Evolutionary conservation across 1,284 basidiomycete genomes (phyloP).

Genomic region (Pascua guehoae): DNA sequence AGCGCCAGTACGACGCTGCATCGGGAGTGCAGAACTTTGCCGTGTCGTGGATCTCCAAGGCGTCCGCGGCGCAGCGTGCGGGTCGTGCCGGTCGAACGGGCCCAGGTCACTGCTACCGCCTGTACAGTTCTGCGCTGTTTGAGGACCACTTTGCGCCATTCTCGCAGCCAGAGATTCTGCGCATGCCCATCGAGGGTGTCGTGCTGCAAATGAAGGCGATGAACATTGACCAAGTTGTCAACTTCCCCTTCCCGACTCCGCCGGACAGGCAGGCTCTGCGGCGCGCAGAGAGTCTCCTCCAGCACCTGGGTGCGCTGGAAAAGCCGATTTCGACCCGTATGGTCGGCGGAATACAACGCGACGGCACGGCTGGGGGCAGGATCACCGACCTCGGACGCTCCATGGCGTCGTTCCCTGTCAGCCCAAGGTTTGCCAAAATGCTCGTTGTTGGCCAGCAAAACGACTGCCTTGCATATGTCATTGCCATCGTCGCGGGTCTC

Average conservation of each 20-base stretch:
- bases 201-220: slow-evolving; percentile 99
- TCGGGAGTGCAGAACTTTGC: slow-evolving; percentile 69
- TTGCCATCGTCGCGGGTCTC: slow-evolving; percentile 85
- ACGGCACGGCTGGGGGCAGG: slow-evolving; percentile 54
- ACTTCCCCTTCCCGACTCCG: slow-evolving; percentile 97
- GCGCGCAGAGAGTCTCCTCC: slow-evolving; percentile 78
- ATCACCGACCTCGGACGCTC: slow-evolving; percentile 84
- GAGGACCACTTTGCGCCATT: slow-evolving; percentile 90
- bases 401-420: slow-evolving; percentile 91
- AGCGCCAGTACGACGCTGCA: slow-evolving; percentile 62
- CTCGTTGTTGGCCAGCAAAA: slow-evolving; percentile 87
- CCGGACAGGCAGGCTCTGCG: slow-evolving; percentile 75
- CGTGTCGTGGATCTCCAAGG: slow-evolving; percentile 71
- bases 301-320: slow-evolving; percentile 77
- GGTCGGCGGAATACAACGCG: slow-evolving; percentile 40
- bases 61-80: slow-evolving; percentile 66
- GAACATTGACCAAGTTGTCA: slow-evolving; percentile 94
- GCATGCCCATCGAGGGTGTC: slow-evolving; percentile 94
- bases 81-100: slow-evolving; percentile 74
- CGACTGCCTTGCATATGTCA: slow-evolving; percentile 84
- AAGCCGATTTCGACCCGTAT: slow-evolving; percentile 48
- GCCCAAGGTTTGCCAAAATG: slow-evolving; percentile 92
- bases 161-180: slow-evolving; percentile 84
- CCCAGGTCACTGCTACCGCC: slow-evolving; percentile 72
- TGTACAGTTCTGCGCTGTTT: slow-evolving; percentile 71